Percentiles rank a stretch among this genome's conserved stretches.
These are phyloP conservation scores for Rubia yunnanensis DNA, from an alignment of 257 asterid genomes.

Conservation along the genomic window DNA sequence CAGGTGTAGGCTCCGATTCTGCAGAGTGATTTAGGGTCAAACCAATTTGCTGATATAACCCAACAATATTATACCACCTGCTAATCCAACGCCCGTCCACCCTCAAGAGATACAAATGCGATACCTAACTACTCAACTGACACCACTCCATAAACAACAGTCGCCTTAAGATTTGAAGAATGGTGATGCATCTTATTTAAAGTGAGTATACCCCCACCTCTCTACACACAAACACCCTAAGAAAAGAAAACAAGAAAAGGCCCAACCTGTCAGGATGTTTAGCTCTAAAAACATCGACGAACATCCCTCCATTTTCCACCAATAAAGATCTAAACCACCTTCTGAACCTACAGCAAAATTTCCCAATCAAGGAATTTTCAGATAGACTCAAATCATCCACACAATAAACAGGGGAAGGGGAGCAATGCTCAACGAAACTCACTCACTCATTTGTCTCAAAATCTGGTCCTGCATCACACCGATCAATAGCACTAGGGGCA, in stretches of 20 bases:
- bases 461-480: conserved; percentile 89
- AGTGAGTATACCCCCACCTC: neutral
- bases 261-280: conserved; percentile 74
- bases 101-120: neutral
- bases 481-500: conserved; percentile 73
- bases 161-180: neutral
- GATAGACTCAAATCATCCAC: neutral
- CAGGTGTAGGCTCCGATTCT: conserved; percentile 88
- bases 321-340: conserved; percentile 86
- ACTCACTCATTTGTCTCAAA: conserved; percentile 83
- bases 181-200: neutral
- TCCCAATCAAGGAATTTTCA: neutral
- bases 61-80: neutral
- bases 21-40: conserved; percentile 15
- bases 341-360: conserved; percentile 55
- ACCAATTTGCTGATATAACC: neutral
- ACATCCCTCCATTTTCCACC: conserved; percentile 60
- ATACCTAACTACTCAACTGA: neutral
- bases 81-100: neutral
- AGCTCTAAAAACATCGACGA: conserved; percentile 68
- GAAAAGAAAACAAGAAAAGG: neutral
- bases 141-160: neutral
- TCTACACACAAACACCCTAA: neutral
- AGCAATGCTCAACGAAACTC: neutral
- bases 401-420: neutral